Evolutionary conservation across 1,139 yeast genomes (phyloP).

Genomic region (Yamadazyma blattariae): DNA sequence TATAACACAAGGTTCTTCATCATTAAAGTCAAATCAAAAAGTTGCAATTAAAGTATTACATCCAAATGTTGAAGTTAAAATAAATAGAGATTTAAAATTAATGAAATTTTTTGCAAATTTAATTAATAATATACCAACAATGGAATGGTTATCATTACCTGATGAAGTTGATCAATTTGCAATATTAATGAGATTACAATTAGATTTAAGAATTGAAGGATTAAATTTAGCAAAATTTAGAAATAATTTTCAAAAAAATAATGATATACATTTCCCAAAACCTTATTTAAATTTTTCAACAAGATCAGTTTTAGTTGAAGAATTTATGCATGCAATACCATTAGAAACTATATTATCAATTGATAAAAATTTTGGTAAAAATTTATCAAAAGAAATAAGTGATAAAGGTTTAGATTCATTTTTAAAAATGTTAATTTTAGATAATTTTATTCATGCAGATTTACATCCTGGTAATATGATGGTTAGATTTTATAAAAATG

Average conservation of each 20-base stretch:
- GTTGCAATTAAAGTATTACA: slow-evolving; percentile 93
- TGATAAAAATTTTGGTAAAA: slow-evolving; percentile 43
- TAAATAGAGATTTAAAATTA: slow-evolving; percentile 77
- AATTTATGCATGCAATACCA: slow-evolving; percentile 78
- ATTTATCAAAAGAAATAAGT: slow-evolving; percentile 72
- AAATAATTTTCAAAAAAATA: slow-evolving; percentile 53
- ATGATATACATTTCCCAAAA: slow-evolving; percentile 77
- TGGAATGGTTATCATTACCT: slow-evolving; percentile 97
- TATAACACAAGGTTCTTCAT: slow-evolving; percentile 35
- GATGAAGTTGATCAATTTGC: slow-evolving; percentile 91
- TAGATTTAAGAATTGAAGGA: slow-evolving; percentile 89
- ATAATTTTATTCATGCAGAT: slow-evolving; percentile 94
- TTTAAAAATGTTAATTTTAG: slow-evolving; percentile 85
- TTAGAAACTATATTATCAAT: slow-evolving; percentile 62
- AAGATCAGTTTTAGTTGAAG: slow-evolving; percentile 79
- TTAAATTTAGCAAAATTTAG: slow-evolving; percentile 70
- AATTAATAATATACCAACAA: slow-evolving; percentile 76
- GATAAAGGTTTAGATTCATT: slow-evolving; percentile 89
- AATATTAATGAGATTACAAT: slow-evolving; percentile 79
- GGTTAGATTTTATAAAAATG: slow-evolving; percentile 66
- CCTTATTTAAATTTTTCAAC: slow-evolving; percentile 69
- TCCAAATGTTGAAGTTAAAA: slow-evolving; percentile 72
- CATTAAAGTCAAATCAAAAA: slow-evolving; percentile 44
- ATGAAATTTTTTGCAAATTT: slow-evolving; percentile 76
- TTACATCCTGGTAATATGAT: slow-evolving; percentile 95